Base-by-base conservation (phyloP, 257 asterid species). In the Forsythia viridissima region DNA sequence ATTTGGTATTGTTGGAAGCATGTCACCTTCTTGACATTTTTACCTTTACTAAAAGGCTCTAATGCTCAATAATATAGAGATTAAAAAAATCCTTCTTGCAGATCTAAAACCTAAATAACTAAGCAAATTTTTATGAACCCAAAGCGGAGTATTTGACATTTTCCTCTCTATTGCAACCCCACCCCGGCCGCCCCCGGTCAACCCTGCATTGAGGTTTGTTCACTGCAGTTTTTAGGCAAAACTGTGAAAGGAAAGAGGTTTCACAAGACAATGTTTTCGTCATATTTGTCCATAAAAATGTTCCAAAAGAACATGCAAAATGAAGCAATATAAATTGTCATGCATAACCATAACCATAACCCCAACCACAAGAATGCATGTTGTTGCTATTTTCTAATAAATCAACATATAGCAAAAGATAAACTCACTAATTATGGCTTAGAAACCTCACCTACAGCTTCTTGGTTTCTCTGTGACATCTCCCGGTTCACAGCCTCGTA, bases 401-500 rank as follows among this genome's bases (percentile, higher is more conserved):
- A 39, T 59, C 6, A 71, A 75, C 41, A 71, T 37, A 78, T 18
- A 74, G 37, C 51, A 39, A 71, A 75, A 71, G 37, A 20, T 30
- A 24, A 80, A 77, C 38, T 43, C 41, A 76, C 38, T 6, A 37
- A 74, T 38, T 18, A 80, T 74, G 75, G 76, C 81, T 82, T 16
- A 71, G 69, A 88, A n/a, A 80, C 76, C 94, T 88, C 81, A 93
- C 99, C 99, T 37, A 96, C 82, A 65, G 92, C 88, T 90, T 93
- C 96, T 88, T 96, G 99, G 85, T 93, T 96, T 85, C 99, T 89
- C 77, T 92, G 98, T 71, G 98, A 96, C 99, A 96, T 93, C 89
- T 96, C 96, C 83, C 89, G 91, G 82, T 92, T 96, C 84, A 93
- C 97, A 74, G 99, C 92, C 82, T 93, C 98, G 43, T 92, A 93